Evolutionary conservation across 441 rosid genomes (phyloP).

Genomic region (Bocquillonia castaneifolia): DNA sequence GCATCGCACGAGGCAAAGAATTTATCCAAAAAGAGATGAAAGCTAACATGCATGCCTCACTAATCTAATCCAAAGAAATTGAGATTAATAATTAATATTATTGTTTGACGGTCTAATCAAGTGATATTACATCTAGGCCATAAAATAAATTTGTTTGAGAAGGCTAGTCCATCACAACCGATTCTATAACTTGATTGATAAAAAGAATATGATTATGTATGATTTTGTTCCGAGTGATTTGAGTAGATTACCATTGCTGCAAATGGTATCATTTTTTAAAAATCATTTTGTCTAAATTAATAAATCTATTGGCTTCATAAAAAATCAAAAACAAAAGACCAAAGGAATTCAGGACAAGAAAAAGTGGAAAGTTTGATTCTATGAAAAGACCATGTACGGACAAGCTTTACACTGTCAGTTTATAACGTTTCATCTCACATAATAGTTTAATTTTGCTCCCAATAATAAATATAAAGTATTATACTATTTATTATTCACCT

Average conservation of each 20-base stretch:
- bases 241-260: background rate
- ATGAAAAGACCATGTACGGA: constrained; percentile 9
- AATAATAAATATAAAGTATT: too few relatives aligned
- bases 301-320: background rate
- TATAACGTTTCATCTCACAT: too few relatives aligned
- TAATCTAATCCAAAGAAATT: constrained; percentile 3
- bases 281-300: too few relatives aligned
- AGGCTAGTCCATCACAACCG: background rate
- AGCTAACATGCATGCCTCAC: constrained; percentile 1
- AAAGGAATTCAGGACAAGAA: background rate
- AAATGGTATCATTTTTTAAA: constrained; percentile 2
- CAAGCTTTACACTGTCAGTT: background rate
- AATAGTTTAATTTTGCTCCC: too few relatives aligned
- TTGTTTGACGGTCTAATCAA: background rate
- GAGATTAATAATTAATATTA: background rate
- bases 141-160: background rate
- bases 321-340: background rate
- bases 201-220: background rate
- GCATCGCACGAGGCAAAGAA: constrained; percentile 15
- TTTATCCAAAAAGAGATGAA: constrained; percentile 9
- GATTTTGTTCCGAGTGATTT: constrained; percentile 5
- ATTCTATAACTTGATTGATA: background rate
- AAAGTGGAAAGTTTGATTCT: constrained; percentile 7
- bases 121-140: background rate
- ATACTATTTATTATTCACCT: too few relatives aligned